A percentile compares a stretch with the other conserved stretches of the same genome.
Evolutionary conservation across 2,329 filamentous ascomycete species (phyloP).

Genomic region (Pseudogymnoascus sp.): DNA sequence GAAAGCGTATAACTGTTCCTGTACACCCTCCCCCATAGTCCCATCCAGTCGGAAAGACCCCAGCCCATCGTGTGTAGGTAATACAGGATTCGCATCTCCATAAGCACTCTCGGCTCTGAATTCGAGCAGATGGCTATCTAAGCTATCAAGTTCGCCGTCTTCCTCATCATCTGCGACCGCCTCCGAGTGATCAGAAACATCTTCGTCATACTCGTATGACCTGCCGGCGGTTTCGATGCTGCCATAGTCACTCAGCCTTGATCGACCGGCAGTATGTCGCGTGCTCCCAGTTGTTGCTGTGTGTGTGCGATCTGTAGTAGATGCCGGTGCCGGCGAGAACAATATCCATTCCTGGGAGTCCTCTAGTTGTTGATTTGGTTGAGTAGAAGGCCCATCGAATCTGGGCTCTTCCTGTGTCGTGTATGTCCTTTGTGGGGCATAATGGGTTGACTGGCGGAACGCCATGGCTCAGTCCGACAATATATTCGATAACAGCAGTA

Average conservation of each 20-base stretch:
- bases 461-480: conserved; percentile 36
- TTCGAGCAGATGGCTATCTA: conserved; percentile 85
- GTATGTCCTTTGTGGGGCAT: conserved; percentile 42
- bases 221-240: conserved; percentile 64
- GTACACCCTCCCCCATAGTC: conserved; percentile 49
- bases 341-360: conserved; percentile 93
- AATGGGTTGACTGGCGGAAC: conserved; percentile 53
- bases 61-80: conserved; percentile 88
- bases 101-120: conserved; percentile 57
- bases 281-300: conserved; percentile 51
- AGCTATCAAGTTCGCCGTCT: conserved; percentile 78
- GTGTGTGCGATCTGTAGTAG: conserved; percentile 59
- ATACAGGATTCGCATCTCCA: conserved; percentile 45
- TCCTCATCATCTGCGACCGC: conserved; percentile 45
- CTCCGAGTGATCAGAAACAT: conserved; percentile 49
- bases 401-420: conserved; percentile 34
- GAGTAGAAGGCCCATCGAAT: conserved; percentile 17
- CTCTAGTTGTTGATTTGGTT: conserved; percentile 41
- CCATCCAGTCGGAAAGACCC: conserved; percentile 70
- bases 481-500: not conserved
- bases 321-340: conserved; percentile 69
- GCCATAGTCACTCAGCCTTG: conserved; percentile 71
- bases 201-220: conserved; percentile 46
- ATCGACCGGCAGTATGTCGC: conserved; percentile 60
- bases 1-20: conserved; percentile 83